Conservation (phyloP, 1,284 basidiomycete genomes). For the Heterobasidion annosum region DNA sequence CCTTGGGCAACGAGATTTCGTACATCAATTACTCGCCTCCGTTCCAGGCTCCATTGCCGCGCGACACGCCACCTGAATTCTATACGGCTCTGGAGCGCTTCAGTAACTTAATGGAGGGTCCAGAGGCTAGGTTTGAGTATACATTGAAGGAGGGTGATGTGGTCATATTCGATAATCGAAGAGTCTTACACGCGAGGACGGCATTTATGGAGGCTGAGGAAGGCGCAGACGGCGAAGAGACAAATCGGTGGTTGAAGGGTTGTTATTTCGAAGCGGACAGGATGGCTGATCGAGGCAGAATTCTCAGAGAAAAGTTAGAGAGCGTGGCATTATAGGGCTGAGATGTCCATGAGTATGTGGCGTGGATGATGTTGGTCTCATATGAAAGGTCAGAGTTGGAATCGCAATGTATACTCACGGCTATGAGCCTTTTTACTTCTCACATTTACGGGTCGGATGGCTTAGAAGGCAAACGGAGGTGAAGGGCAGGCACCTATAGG, state of each 20-base stretch:
- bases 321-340: not conserved
- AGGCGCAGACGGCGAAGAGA: slow-evolving; percentile 17
- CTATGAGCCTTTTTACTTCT: no score
- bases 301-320: slow-evolving; percentile 22
- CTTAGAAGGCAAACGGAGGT: no score
- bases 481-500: no score
- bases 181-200: slow-evolving; percentile 85
- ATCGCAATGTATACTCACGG: no score
- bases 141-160: slow-evolving; percentile 79
- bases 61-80: slow-evolving; percentile 44
- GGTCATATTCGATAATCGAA: slow-evolving; percentile 88
- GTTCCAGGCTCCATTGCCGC: slow-evolving; percentile 78
- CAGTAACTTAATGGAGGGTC: slow-evolving; percentile 49
- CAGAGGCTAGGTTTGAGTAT: slow-evolving; percentile 52
- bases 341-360: not conserved
- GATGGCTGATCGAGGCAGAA: slow-evolving; percentile 51
- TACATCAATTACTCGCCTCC: slow-evolving; percentile 92
- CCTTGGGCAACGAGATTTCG: slow-evolving; percentile 23
- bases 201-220: slow-evolving; percentile 46
- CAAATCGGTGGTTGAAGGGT: slow-evolving; percentile 77
- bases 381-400: no score
- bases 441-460: no score
- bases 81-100: slow-evolving; percentile 65
- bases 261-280: slow-evolving; percentile 81
- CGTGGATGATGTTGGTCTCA: no score